Evolutionary conservation across 1,139 yeast genomes (phyloP).

Genomic region (Suhomyces bribrorum): DNA sequence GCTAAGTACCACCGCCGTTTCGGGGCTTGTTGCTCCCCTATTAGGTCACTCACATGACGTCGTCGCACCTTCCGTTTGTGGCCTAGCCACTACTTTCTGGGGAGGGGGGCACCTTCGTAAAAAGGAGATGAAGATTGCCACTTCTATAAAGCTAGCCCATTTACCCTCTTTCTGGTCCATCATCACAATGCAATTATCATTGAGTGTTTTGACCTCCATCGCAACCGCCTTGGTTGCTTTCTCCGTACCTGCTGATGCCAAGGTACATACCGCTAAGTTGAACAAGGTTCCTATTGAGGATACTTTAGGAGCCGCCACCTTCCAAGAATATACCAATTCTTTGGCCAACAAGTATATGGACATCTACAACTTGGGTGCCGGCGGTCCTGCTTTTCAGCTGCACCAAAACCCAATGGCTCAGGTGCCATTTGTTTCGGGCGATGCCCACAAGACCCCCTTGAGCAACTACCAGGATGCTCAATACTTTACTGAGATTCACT

Average conservation of each 20-base stretch:
- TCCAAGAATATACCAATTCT: slow-evolving; percentile 65
- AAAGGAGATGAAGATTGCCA: slow-evolving; percentile 12
- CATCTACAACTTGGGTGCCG: slow-evolving; percentile 45
- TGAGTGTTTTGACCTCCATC: slow-evolving; percentile 44
- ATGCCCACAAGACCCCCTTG: slow-evolving; percentile 65
- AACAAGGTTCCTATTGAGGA: slow-evolving; percentile 65
- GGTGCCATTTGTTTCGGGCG: slow-evolving; percentile 44
- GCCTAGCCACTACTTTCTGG: too few species aligned
- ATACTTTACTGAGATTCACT: slow-evolving; percentile 82
- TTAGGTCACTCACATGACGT: background rate
- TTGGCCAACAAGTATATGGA: slow-evolving; percentile 73
- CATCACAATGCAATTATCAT: slow-evolving; percentile 33
- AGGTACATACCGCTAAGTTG: slow-evolving; percentile 61
- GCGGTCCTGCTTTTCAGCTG: slow-evolving; percentile 27
- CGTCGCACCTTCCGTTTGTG: background rate
- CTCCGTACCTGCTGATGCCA: slow-evolving; percentile 52
- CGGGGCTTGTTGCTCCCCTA: background rate
- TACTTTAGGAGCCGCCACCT: slow-evolving; percentile 58
- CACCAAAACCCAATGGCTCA: slow-evolving; percentile 26
- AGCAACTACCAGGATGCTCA: slow-evolving; percentile 94
- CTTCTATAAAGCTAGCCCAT: slow-evolving; percentile 2
- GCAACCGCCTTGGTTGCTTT: slow-evolving; percentile 25
- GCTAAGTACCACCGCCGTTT: too few species aligned
- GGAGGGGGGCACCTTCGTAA: slow-evolving; percentile 1
- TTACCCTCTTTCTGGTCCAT: slow-evolving; percentile 1